phyloP scores from a whole-genome alignment of 2,329 filamentous ascomycete genomes.

The Cladophialophora yegresii region DNA sequence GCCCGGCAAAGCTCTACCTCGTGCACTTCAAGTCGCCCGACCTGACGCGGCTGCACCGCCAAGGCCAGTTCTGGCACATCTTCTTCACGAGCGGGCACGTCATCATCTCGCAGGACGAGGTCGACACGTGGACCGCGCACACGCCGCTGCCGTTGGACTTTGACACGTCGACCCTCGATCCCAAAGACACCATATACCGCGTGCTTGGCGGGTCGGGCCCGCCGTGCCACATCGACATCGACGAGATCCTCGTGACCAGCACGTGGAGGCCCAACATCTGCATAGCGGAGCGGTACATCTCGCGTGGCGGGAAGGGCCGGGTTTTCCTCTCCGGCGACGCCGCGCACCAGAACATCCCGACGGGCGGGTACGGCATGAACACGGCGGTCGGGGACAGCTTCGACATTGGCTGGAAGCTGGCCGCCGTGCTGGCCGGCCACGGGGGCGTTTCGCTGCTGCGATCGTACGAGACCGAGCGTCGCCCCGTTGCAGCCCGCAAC shows the following conservation, averaged over 20 bases:
- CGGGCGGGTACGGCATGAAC: slow-evolving; percentile 46
- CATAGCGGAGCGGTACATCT: slow-evolving; percentile 38
- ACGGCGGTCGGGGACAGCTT: slow-evolving; percentile 43
- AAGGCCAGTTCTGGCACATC: slow-evolving; percentile 42
- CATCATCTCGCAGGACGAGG: slow-evolving; percentile 41
- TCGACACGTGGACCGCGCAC: slow-evolving; percentile 43
- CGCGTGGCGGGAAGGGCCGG: slow-evolving; percentile 18
- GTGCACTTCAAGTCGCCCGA: slow-evolving; percentile 42
- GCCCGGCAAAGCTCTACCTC: slow-evolving; percentile 36
- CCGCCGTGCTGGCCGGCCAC: slow-evolving; percentile 37
- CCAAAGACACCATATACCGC: slow-evolving; percentile 35
- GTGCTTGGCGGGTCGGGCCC: slow-evolving; percentile 33
- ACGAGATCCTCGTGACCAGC: slow-evolving; percentile 41
- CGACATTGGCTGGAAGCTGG: slow-evolving; percentile 44
- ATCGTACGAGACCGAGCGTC: slow-evolving; percentile 40
- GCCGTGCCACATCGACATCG: slow-evolving; percentile 39
- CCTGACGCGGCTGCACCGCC: slow-evolving; percentile 35
- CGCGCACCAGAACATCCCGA: slow-evolving; percentile 40
- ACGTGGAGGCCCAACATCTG: slow-evolving; percentile 40
- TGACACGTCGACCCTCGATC: slow-evolving; percentile 31
- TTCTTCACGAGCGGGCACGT: slow-evolving; percentile 37
- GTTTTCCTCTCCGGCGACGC: slow-evolving; percentile 43
- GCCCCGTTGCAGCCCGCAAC: slow-evolving; percentile 38
- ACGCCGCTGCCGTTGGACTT: slow-evolving; percentile 28
- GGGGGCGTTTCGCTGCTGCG: slow-evolving; percentile 36